A percentile compares a stretch with the other conserved stretches of the same genome.
phyloP scores from a whole-genome alignment of 108 stramenopile species.

The Cafeteria roenbergensis region DNA sequence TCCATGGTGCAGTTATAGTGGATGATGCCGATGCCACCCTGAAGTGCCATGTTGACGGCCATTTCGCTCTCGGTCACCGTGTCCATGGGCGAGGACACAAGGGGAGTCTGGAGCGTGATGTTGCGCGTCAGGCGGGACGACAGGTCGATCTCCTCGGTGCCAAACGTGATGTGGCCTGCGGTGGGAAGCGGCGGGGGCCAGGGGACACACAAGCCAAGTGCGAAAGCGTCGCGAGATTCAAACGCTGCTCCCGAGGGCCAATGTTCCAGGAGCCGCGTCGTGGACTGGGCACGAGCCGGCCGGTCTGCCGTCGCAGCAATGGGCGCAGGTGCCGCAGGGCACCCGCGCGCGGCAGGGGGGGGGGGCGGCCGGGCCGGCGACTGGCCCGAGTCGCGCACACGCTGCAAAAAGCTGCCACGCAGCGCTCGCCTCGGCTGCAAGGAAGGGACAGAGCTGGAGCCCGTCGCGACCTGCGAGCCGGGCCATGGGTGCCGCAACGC shows the following conservation, averaged over 20 bases:
- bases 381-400: too few species aligned
- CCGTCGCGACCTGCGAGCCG: background rate
- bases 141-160: conserved; percentile 76
- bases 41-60: conserved; percentile 96
- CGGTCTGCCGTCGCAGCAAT: background rate
- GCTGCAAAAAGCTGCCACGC: too few species aligned
- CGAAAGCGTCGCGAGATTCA: too few species aligned
- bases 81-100: conserved; percentile 99
- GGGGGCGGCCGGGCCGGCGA: too few species aligned
- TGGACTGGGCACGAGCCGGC: background rate
- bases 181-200: background rate
- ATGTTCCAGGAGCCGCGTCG: too few species aligned
- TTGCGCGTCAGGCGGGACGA: conserved; percentile 47
- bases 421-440: too few species aligned
- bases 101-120: conserved; percentile 73
- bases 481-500: background rate
- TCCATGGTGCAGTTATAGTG: conserved; percentile 88
- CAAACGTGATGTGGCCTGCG: conserved; percentile 72
- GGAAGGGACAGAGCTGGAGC: background rate
- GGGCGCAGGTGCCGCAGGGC: background rate
- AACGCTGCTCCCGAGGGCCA: too few species aligned
- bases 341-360: background rate
- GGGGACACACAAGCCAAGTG: too few species aligned
- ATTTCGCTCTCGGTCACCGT: conserved; percentile 72
- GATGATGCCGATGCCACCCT: conserved; percentile 97